Evolutionary conservation across 805 yeast species (phyloP).

Genomic region (Metschnikowia henanensis): DNA sequence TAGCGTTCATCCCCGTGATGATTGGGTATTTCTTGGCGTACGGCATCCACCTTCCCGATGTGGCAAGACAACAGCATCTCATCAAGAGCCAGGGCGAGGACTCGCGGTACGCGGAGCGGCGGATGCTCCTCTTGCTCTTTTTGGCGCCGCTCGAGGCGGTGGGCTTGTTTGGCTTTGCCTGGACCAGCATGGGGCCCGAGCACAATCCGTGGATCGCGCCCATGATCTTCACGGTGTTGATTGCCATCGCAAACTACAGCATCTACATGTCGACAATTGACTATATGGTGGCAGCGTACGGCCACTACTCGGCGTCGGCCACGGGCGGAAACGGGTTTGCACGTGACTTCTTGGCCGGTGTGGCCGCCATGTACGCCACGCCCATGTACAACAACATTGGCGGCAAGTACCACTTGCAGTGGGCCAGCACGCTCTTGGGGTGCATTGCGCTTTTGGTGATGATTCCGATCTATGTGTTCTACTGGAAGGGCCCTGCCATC

Average conservation of each 20-base stretch:
- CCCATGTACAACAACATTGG: conserved; percentile 39
- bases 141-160: conserved; percentile 39
- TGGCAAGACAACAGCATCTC: conserved; percentile 29
- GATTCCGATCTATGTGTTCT: conserved; percentile 37
- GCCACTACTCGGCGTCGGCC: conserved; percentile 44
- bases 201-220: conserved; percentile 43
- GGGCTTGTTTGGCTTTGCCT: conserved; percentile 42
- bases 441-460: conserved; percentile 34
- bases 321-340: conserved; percentile 46
- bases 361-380: conserved; percentile 37
- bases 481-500: conserved; percentile 40
- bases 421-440: conserved; percentile 41
- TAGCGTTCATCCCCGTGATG: conserved; percentile 33
- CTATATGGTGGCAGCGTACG: conserved; percentile 43
- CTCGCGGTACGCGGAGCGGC: conserved; percentile 27
- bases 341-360: conserved; percentile 42
- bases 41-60: conserved; percentile 32
- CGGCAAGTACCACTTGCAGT: conserved; percentile 28
- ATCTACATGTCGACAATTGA: conserved; percentile 47
- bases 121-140: conserved; percentile 33
- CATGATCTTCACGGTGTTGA: conserved; percentile 34
- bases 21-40: conserved; percentile 39
- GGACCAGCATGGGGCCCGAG: conserved; percentile 42
- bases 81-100: conserved; percentile 25
- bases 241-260: conserved; percentile 41